Conservation (phyloP, 2,329 filamentous ascomycete species). For the Pseudocercospora pini-densiflorae region DNA sequence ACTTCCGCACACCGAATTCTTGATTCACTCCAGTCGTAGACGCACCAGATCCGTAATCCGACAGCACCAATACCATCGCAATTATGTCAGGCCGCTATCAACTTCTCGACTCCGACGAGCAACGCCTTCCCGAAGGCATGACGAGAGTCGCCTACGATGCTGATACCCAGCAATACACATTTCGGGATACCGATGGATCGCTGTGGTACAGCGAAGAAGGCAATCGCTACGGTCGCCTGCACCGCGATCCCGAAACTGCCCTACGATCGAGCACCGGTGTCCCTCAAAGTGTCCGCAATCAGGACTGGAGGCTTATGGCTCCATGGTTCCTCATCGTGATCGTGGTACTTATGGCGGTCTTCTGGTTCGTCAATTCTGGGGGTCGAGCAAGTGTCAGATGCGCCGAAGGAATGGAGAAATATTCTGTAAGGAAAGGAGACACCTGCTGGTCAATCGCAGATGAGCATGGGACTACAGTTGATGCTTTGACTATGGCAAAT, state of each 20-base stretch:
- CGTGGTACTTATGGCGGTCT: conserved; percentile 17
- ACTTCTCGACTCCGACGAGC: not conserved
- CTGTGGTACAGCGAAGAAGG: conserved; percentile 20
- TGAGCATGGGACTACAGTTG: conserved; percentile 15
- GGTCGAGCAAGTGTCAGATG: conserved; percentile 7
- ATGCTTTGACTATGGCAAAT: conserved; percentile 21
- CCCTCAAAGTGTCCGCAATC: not conserved
- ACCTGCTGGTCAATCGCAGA: conserved; percentile 26
- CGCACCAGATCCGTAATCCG: not conserved
- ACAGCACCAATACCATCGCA: not conserved
- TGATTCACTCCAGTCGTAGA: not conserved
- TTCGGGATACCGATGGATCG: conserved; percentile 12
- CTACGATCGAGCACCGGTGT: conserved; percentile 14
- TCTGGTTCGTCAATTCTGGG: conserved; percentile 20
- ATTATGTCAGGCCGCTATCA: not conserved
- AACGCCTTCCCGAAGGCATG: conserved; percentile 18
- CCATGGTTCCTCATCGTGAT: conserved; percentile 22
- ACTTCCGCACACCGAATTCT: not conserved
- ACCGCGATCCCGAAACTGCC: conserved; percentile 12
- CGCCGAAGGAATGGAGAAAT: conserved; percentile 19
- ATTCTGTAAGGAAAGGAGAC: conserved; percentile 20
- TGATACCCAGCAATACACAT: conserved; percentile 25
- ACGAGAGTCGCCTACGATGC: conserved; percentile 27
- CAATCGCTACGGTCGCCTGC: conserved; percentile 20
- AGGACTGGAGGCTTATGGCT: conserved; percentile 22